phyloP scores from a whole-genome alignment of 768 basidiomycete species.

The Boletus coccyginus region DNA sequence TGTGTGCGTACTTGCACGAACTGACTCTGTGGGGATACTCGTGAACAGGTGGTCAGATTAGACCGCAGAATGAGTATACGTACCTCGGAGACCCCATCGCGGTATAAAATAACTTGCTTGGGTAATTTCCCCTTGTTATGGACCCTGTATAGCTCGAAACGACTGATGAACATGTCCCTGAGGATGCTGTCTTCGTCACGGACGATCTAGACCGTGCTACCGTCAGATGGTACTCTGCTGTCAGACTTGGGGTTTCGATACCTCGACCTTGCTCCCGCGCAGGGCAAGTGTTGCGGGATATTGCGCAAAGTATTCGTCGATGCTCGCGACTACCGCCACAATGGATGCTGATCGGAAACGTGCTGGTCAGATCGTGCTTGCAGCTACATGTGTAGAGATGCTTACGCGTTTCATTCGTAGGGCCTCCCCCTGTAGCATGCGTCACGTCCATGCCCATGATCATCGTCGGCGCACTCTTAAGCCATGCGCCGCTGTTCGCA shows the following conservation, averaged over 20 bases:
- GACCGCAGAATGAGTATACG: slow-evolving; percentile 2
- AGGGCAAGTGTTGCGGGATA: slow-evolving; percentile 48
- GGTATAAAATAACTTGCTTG: slow-evolving; percentile 44
- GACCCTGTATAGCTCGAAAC: slow-evolving; percentile 38
- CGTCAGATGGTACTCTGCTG: background rate
- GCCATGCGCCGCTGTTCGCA: slow-evolving; percentile 36
- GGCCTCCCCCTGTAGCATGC: slow-evolving; percentile 63
- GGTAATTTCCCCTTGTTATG: slow-evolving; percentile 38
- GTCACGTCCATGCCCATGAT: slow-evolving; percentile 65
- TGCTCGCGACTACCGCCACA: slow-evolving; percentile 51
- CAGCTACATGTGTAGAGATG: background rate
- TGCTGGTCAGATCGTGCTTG: background rate
- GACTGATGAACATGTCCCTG: slow-evolving; percentile 45
- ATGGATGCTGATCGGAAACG: slow-evolving; percentile 37
- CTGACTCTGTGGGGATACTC: slow-evolving; percentile 37
- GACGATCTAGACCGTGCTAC: background rate
- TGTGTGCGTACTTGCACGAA: slow-evolving; percentile 42
- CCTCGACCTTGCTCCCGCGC: slow-evolving; percentile 68
- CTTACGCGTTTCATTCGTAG: slow-evolving; percentile 46
- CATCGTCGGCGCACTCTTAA: slow-evolving; percentile 45
- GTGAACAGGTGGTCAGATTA: background rate
- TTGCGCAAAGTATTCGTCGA: slow-evolving; percentile 45
- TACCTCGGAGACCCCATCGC: slow-evolving; percentile 82
- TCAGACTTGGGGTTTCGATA: background rate
- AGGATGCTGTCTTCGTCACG: slow-evolving; percentile 33